Evolutionary conservation across 163 green algal species (phyloP), one percentile per base, ranked within the genome.

Genomic region (Chlamydomonas reinhardtii): DNA sequence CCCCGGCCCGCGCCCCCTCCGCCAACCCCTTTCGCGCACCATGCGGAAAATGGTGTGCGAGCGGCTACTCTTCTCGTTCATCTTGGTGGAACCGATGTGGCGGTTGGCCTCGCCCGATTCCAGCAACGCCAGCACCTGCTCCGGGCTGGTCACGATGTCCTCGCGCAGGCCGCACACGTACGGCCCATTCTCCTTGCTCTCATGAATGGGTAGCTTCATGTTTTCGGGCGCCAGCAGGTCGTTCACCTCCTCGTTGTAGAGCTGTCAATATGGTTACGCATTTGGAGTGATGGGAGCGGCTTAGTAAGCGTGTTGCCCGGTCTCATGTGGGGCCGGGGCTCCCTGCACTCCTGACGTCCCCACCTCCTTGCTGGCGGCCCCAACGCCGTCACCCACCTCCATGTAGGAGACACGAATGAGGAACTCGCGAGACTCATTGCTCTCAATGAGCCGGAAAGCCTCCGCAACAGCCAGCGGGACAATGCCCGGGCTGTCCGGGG

Each of bases 161-260:
- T 99, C 98, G 2, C 94, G 92, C 91, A 99, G 91, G 15, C 98
- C 98, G n/a, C 94, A 95, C 48, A 99, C 98, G 73, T 98, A 98
- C 19, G 99, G 91, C 5, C 96, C 98, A 11, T 88, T 92, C 86
- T 99, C 96, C 80, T 95, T 94, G 89, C 81, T 96, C 91, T 99
- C 96, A 54, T 99, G 95, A 25, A 99, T 94, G 43, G 94, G 95
- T 84, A 99, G 94, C 90, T 97, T 98, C 43, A 90, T 88, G 82
- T 96, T 96, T 29, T 96, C 94, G 0, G 91, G 91, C 0, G 93
- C 90, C 78, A 99, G 93, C 71, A 99, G 93, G 90, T 99, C 97
- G 54, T 97, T 98, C 52, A 99, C 95, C 75, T 99, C 96, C 91
- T 99, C 97, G 81, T 99, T 99, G 94, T 99, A 99, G 25, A 99